These are phyloP conservation scores for Solanum chaucha DNA, from an alignment of 257 asterid species.

Conservation along the genomic window DNA sequence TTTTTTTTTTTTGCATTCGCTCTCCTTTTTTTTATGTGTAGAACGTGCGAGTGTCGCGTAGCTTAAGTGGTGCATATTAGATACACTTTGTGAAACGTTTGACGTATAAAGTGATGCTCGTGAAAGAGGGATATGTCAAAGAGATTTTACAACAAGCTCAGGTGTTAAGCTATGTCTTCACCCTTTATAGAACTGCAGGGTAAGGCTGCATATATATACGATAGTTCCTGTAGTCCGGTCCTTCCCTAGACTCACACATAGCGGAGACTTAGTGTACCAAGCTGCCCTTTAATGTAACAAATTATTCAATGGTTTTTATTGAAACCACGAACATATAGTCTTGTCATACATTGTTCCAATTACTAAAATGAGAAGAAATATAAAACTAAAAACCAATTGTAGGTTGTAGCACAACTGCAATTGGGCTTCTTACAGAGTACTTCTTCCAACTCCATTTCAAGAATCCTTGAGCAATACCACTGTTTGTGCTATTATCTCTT, in stretches of 20 bases:
- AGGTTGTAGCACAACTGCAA: conserved; percentile 1
- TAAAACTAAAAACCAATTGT: neutral
- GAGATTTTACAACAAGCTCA: neutral
- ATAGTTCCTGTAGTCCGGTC: neutral
- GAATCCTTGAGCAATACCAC: conserved; percentile 17
- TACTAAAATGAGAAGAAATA: neutral
- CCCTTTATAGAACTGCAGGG: neutral
- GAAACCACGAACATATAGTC: neutral
- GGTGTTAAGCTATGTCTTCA: neutral
- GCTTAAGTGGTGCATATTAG: neutral
- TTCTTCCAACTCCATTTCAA: conserved; percentile 25
- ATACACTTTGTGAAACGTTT: neutral
- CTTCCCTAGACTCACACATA: neutral
- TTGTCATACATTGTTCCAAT: neutral
- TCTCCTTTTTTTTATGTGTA: neutral
- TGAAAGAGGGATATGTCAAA: neutral
- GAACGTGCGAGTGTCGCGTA: neutral
- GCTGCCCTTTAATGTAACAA: neutral
- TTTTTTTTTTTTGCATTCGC: neutral
- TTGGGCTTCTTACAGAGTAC: conserved; percentile 26
- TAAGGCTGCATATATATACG: neutral
- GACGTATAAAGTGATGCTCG: neutral
- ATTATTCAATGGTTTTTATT: neutral
- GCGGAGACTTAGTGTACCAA: neutral
- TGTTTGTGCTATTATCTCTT: neutral